A percentile compares a stretch with the other conserved stretches of the same genome.
These are phyloP conservation scores for Alternaria ethzedia DNA, from an alignment of 2,329 filamentous ascomycete species.

Conservation along the genomic window DNA sequence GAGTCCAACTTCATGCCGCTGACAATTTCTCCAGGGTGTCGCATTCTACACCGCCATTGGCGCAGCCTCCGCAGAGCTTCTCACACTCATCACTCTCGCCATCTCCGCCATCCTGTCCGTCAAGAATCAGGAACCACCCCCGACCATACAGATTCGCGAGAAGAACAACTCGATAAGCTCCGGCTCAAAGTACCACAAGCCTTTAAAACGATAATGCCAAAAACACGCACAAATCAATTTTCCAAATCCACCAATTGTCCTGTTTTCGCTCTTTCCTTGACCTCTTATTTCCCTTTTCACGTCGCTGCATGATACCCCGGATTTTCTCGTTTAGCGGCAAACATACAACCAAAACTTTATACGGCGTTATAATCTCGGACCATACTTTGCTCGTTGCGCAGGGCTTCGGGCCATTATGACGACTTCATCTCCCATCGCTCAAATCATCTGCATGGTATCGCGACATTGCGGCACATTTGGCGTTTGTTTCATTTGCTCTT, in stretches of 20 bases:
- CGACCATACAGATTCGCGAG: constrained; percentile 33
- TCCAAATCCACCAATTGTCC: background rate
- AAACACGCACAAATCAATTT: background rate
- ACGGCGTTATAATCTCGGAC: constrained; percentile 10
- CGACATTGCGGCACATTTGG: constrained; percentile 6
- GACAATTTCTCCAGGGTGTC: constrained; percentile 32
- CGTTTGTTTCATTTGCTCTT: constrained; percentile 1
- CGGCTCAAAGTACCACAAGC: constrained; percentile 23
- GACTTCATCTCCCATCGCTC: background rate
- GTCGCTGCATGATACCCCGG: constrained; percentile 37
- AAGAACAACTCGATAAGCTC: constrained; percentile 34
- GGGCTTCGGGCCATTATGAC: background rate
- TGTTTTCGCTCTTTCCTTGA: background rate
- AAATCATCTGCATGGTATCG: constrained; percentile 6
- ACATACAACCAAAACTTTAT: constrained; percentile 2
- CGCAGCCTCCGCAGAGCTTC: constrained; percentile 39
- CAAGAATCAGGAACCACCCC: constrained; percentile 29
- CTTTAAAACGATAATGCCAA: constrained; percentile 19
- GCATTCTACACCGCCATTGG: constrained; percentile 47
- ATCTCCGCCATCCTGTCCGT: constrained; percentile 37
- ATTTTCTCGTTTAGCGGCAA: constrained; percentile 25
- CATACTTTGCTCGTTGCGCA: background rate
- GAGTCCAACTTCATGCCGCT: constrained; percentile 9
- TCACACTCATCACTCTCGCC: constrained; percentile 42
- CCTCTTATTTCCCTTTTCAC: constrained; percentile 13